Evolutionary conservation across 2,329 filamentous ascomycete genomes (phyloP).

Genomic region (Alternaria brassicae): DNA sequence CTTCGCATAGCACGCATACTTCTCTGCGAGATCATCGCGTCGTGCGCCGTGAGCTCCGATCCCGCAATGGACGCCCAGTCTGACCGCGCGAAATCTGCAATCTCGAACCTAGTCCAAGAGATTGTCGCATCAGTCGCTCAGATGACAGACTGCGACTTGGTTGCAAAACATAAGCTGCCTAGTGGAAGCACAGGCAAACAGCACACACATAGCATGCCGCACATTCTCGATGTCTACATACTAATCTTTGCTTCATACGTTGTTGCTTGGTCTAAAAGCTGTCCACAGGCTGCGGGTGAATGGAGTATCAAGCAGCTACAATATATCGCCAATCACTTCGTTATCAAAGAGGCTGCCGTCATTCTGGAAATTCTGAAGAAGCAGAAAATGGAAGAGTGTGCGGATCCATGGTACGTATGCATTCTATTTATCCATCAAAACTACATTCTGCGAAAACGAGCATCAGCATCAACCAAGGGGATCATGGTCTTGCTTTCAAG

Average conservation of each 20-base stretch:
- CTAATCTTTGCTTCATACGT: slow-evolving; percentile 25
- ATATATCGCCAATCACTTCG: slow-evolving; percentile 26
- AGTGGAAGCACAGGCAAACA: not conserved
- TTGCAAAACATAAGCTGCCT: slow-evolving; percentile 27
- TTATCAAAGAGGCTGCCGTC: slow-evolving; percentile 22
- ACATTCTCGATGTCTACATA: slow-evolving; percentile 28
- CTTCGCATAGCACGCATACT: slow-evolving; percentile 41
- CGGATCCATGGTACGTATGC: slow-evolving; percentile 13
- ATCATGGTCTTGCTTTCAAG: not conserved
- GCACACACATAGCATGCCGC: slow-evolving; percentile 23
- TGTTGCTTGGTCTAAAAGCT: slow-evolving; percentile 18
- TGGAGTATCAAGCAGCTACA: slow-evolving; percentile 10
- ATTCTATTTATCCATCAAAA: not conserved
- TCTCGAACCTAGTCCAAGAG: slow-evolving; percentile 34
- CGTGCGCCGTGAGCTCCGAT: not conserved
- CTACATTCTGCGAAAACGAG: not conserved
- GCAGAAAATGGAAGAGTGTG: not conserved
- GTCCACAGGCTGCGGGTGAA: slow-evolving; percentile 11
- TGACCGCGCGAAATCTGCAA: slow-evolving; percentile 20
- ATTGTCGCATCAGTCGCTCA: slow-evolving; percentile 45
- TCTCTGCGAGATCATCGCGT: slow-evolving; percentile 38
- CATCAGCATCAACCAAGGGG: not conserved
- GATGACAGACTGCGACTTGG: slow-evolving; percentile 34
- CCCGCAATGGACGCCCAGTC: not conserved
- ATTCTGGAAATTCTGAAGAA: slow-evolving; percentile 13